Conservation (phyloP, 2,329 filamentous ascomycete genomes). For the Metarhizium brunneum region DNA sequence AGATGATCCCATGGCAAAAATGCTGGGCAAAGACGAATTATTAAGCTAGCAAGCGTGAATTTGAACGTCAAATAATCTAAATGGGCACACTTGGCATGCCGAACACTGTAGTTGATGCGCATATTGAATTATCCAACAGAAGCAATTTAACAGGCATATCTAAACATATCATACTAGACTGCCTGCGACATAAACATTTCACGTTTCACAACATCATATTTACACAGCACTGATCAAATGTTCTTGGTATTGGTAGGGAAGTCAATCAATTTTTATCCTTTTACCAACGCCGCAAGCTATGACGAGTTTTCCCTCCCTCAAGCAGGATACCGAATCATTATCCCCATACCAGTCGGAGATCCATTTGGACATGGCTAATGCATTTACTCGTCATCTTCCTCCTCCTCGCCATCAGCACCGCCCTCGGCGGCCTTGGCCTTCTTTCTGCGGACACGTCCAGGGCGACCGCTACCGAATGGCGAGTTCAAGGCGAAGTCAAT, state of each 20-base stretch:
- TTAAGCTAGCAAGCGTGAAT: slow-evolving; percentile 20
- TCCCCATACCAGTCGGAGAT: slow-evolving; percentile 19
- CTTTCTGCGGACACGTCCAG: slow-evolving; percentile 98
- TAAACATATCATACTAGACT: too few species aligned
- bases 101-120: neutral
- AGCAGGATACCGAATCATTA: slow-evolving; percentile 25
- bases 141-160: neutral
- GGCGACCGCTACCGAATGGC: slow-evolving; percentile 93
- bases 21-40: slow-evolving; percentile 65
- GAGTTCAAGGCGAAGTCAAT: slow-evolving; percentile 98
- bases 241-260: slow-evolving; percentile 20
- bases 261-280: slow-evolving; percentile 37
- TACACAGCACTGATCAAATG: slow-evolving; percentile 8
- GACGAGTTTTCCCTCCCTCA: slow-evolving; percentile 30
- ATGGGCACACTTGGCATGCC: neutral
- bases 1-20: slow-evolving; percentile 80
- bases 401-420: slow-evolving; percentile 69
- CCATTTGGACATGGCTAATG: slow-evolving; percentile 20
- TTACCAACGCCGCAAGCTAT: slow-evolving; percentile 43
- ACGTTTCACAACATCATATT: slow-evolving; percentile 4
- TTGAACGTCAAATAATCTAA: neutral
- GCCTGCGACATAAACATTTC: neutral
- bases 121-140: neutral
- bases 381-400: slow-evolving; percentile 72
- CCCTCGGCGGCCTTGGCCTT: slow-evolving; percentile 95